Base-by-base conservation (phyloP, 495 filamentous ascomycete species). In the Umbilicaria muhlenbergii region DNA sequence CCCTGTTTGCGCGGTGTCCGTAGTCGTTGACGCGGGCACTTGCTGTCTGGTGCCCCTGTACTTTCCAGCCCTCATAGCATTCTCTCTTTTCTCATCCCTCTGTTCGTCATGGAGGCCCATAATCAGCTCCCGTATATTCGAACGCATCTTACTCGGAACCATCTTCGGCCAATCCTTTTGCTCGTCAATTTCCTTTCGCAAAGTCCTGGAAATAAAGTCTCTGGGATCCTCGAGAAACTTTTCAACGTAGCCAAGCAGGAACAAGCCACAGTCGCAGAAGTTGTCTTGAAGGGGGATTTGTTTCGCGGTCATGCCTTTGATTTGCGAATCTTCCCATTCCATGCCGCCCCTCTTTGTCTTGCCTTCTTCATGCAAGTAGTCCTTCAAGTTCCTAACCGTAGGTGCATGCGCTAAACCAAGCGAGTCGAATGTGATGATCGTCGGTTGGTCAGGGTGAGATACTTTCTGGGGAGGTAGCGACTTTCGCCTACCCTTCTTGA, bases 401-500 rank as follows among this genome's bases (percentile, higher is more conserved):
- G 61, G 56, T 1, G 70, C 63, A 53, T 86, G 89, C 0, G 56
- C 11, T 14, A 53, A 33, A 33, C 75, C 78, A 24, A 98, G 66
- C 0, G 91, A 96, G 59, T 98, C 91, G 13, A 98, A 74, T 0
- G 84, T 86, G 49, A 98, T 77, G 44, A 98, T 93, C 17, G 69
- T 69, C 5, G 86, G 75, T 36, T 68, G 68, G 34, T 39, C 40
- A 13, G 56, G 47, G 24, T 53, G 43, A 34, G 57, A 60, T 4
- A 38, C 38, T 1, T 55, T 53, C 11, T 48, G 33, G 21, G 28
- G 19, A 43, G 51, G 38, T 16, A 57, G 39, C 39, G 55, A 49
- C 34, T 63, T 65, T 46, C 61, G 59, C 43, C 62, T 57, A 31
- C 47, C 35, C 32, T 60, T 61, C n/a, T 36, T 35, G 3, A 28